phyloP scores from a whole-genome alignment of 2,329 filamentous ascomycete genomes.

The Fusarium pininemorale region DNA sequence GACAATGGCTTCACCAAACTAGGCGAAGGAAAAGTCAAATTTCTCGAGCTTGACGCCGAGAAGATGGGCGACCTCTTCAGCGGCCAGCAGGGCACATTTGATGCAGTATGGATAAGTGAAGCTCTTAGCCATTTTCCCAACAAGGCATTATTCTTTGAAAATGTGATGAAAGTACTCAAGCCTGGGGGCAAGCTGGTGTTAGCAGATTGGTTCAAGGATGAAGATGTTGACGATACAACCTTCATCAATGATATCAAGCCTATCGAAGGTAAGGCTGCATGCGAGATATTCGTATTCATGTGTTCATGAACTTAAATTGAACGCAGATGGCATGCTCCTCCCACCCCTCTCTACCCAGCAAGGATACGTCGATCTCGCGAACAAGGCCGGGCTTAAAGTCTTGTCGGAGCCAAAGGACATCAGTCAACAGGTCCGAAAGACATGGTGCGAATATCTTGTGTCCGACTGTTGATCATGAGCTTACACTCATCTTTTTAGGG shows the following conservation, averaged over 20 bases:
- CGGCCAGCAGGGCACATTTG: conserved; percentile 53
- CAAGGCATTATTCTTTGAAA: conserved; percentile 66
- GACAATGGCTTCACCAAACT: conserved; percentile 50
- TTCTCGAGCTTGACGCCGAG: conserved; percentile 69
- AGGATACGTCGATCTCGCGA: conserved; percentile 62
- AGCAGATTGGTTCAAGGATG: conserved; percentile 70
- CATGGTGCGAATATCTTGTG: conserved; percentile 57
- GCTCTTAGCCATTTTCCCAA: conserved; percentile 68
- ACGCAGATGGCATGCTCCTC: conserved; percentile 66
- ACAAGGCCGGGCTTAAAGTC: conserved; percentile 57
- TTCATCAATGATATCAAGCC: conserved; percentile 64
- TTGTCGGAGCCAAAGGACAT: conserved; percentile 63
- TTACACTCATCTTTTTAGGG: conserved; percentile 51
- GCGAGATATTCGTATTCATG: neutral
- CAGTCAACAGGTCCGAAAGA: conserved; percentile 65
- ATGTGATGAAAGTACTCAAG: conserved; percentile 59
- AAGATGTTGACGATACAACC: conserved; percentile 54
- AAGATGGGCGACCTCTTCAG: conserved; percentile 65
- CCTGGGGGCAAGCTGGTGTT: conserved; percentile 62
- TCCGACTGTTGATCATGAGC: neutral
- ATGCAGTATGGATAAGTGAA: conserved; percentile 70
- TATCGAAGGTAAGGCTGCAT: conserved; percentile 59
- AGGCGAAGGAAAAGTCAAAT: conserved; percentile 59
- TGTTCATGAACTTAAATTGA: neutral
- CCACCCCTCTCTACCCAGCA: conserved; percentile 63